phyloP scores from a whole-genome alignment of 2,329 filamentous ascomycete genomes.

The Nothopassalora personata region DNA sequence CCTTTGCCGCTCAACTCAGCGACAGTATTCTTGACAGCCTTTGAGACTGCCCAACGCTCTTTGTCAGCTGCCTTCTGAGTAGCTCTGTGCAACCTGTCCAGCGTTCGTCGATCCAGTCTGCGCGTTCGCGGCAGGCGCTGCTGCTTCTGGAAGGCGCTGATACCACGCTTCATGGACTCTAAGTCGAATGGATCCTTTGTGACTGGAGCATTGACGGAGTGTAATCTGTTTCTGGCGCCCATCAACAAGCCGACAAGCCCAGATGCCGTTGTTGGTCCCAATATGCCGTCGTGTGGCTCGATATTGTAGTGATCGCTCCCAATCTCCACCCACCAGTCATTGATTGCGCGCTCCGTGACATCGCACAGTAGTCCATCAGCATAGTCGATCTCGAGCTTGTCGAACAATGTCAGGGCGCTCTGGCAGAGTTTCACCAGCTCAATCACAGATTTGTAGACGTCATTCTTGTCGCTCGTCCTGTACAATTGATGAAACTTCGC shows the following conservation, averaged over 20 bases:
- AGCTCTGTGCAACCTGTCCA: constrained; percentile 72
- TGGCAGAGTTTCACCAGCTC: constrained; percentile 91
- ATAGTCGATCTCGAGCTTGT: constrained; percentile 79
- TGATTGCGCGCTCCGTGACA: constrained; percentile 80
- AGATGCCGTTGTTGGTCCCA: constrained; percentile 87
- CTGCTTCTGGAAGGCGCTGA: constrained; percentile 83
- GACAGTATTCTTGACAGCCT: constrained; percentile 91
- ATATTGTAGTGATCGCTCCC: constrained; percentile 87
- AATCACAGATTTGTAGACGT: constrained; percentile 70
- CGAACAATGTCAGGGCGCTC: constrained; percentile 79
- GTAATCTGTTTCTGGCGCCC: constrained; percentile 82
- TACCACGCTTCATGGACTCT: constrained; percentile 72
- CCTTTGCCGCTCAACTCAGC: constrained; percentile 90
- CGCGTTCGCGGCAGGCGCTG: constrained; percentile 74
- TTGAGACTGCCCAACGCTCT: constrained; percentile 86
- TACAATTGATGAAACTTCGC: constrained; percentile 92
- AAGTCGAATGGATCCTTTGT: constrained; percentile 90
- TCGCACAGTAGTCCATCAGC: constrained; percentile 91
- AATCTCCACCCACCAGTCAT: constrained; percentile 94
- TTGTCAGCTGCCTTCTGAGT: constrained; percentile 86
- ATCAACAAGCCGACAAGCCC: constrained; percentile 82
- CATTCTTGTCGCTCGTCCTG: constrained; percentile 75
- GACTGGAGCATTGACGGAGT: constrained; percentile 77
- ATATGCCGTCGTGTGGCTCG: constrained; percentile 85
- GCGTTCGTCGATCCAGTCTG: constrained; percentile 74